These are phyloP conservation scores for Cicer cuneatum DNA, from an alignment of 306 rosid genomes.

Conservation along the genomic window DNA sequence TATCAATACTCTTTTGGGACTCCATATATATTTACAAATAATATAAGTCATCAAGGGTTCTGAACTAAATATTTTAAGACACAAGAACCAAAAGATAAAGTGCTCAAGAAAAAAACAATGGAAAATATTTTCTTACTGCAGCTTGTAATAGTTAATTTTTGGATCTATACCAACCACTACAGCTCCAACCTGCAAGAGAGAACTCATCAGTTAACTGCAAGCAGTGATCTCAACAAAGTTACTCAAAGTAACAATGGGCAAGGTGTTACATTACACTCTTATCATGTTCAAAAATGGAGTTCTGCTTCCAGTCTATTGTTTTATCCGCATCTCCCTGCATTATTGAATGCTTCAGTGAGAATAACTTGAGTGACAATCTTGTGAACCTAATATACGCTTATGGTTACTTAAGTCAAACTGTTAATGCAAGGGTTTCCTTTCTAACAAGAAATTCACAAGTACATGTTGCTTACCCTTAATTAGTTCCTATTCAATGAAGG, in stretches of 20 bases:
- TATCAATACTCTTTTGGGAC: not conserved
- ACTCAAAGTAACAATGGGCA: constrained; percentile 39
- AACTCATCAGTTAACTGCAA: constrained; percentile 41
- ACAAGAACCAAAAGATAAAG: constrained; percentile 18
- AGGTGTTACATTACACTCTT: constrained; percentile 75
- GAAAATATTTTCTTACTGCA: constrained; percentile 71
- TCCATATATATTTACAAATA: not conserved
- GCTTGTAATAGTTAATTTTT: constrained; percentile 87
- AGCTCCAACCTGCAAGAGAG: constrained; percentile 86
- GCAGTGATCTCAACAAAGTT: constrained; percentile 41
- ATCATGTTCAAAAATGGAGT: constrained; percentile 74
- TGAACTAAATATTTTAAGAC: constrained; percentile 33
- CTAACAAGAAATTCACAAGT: constrained; percentile 18
- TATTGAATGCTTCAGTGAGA: constrained; percentile 48
- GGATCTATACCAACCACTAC: constrained; percentile 95
- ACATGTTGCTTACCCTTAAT: not conserved
- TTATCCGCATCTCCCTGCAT: constrained; percentile 84
- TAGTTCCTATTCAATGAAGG: not conserved
- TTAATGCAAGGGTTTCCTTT: constrained; percentile 26
- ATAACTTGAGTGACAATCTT: constrained; percentile 26
- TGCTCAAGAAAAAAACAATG: constrained; percentile 19
- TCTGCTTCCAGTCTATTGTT: constrained; percentile 58
- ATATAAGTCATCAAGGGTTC: constrained; percentile 11
- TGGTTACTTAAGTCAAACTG: constrained; percentile 20
- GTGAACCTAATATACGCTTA: constrained; percentile 29